Evolutionary conservation across 352 stramenopile species (phyloP), one percentile per base, ranked within the genome.

Genomic region (Pythium aquatile): DNA sequence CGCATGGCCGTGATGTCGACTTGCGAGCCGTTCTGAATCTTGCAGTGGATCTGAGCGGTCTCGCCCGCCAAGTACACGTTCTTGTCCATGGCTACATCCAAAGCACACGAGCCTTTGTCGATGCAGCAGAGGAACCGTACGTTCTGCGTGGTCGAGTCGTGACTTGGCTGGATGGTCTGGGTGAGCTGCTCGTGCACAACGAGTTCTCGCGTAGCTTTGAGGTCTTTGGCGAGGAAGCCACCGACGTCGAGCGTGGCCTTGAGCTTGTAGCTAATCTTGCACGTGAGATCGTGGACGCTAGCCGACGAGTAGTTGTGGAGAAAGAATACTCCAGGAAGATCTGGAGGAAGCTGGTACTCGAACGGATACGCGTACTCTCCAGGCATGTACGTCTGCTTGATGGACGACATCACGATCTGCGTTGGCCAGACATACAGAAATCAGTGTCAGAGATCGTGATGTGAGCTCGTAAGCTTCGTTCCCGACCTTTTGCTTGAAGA

Each of bases 401-500:
- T 54, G 1, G 69, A 65, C 4, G 20, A 62, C 39, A 79, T 55
- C 5, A 76, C 63, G 11, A 79, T 75, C 73, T 78, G 20, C 5
- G 20, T 13, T 16, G 42, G 11, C n/a, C 5, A 56, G 3, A 3
- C 33, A 32, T 10, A 44, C n/a, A 32, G 5, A 20, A 13, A n/a
- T n/a, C 9, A 48, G 20, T n/a, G 28, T 20, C 11, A 13, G n/a
- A 39, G 8, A 5, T 37, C 49, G 20, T 24, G 20, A 24, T 24
- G 20, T 24, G 20, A 24, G 20, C 20, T 24, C 20, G 20, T 24
- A 24, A 24, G 20, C 20, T 24, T 24, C 20, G 14, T 56, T 14
- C 1, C 35, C 13, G 8, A 83, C 75, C 49, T 88, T 87, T 64
- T 90, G 65, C 53, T 88, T 88, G 68, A 90, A 89, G 54, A 91